Conservation (phyloP, 169 alveolate species). For the Toxoplasma gondii region DNA sequence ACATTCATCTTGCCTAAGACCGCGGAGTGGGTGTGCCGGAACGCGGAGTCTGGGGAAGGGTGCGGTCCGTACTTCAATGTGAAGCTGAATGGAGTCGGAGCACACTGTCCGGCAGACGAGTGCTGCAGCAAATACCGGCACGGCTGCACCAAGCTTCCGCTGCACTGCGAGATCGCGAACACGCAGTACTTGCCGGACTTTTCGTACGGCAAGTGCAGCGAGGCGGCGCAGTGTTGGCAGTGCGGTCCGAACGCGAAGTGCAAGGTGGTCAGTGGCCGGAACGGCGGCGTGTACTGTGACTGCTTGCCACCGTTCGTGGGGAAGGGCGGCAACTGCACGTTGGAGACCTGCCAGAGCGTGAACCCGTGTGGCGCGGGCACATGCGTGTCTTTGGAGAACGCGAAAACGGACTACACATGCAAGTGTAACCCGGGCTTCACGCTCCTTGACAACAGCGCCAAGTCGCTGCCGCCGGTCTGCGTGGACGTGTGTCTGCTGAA, state of each 20-base stretch:
- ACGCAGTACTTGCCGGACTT: not conserved
- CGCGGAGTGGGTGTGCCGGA: conserved; percentile 26
- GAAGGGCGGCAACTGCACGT: conserved; percentile 16
- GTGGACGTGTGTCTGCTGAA: not conserved
- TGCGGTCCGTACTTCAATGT: conserved; percentile 28
- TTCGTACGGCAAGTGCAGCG: not conserved
- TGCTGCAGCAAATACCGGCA: conserved; percentile 17
- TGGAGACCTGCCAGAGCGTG: not conserved
- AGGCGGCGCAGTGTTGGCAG: conserved; percentile 17
- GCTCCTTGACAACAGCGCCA: not conserved
- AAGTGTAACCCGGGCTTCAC: conserved; percentile 33
- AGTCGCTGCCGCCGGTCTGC: not conserved
- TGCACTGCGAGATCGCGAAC: not conserved
- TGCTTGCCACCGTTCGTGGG: conserved; percentile 15
- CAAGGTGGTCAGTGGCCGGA: not conserved
- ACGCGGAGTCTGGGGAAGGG: not conserved
- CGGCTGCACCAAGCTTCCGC: not conserved
- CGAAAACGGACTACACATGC: conserved; percentile 9
- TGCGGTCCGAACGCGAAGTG: conserved; percentile 39
- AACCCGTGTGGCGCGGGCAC: conserved; percentile 12
- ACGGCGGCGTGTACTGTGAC: conserved; percentile 41
- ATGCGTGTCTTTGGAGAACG: not conserved
- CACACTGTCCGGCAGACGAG: not conserved
- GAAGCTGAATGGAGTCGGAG: not conserved
- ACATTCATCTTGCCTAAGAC: not conserved